Percentiles rank a stretch among this genome's conserved stretches.
Conservation (phyloP, 2,329 filamentous ascomycete genomes). For the Colletotrichum sp. region DNA sequence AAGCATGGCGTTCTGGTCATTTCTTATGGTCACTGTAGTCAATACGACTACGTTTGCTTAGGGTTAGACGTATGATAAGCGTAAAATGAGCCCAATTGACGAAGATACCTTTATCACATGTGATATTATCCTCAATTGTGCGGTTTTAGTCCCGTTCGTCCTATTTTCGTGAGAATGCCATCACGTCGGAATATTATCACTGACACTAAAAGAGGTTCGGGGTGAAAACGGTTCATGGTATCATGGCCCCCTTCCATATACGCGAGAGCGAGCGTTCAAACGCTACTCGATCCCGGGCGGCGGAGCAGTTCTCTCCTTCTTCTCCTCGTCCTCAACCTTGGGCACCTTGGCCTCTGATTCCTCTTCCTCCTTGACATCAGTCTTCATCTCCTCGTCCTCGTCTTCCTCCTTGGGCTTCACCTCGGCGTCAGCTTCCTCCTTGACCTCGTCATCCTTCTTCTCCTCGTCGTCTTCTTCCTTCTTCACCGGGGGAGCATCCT, state of each 20-base stretch:
- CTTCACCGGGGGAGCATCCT: slow-evolving; percentile 9
- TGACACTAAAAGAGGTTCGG: background rate
- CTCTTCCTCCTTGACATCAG: background rate
- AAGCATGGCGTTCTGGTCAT: background rate
- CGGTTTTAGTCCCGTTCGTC: background rate
- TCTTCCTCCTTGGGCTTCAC: background rate
- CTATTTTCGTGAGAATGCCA: background rate
- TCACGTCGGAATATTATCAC: background rate
- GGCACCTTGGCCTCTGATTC: background rate
- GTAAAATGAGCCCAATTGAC: background rate
- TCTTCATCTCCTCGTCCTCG: slow-evolving; percentile 3
- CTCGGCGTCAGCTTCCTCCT: background rate
- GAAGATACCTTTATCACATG: background rate
- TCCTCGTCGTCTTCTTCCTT: slow-evolving; percentile 24
- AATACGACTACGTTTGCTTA: too few species aligned
- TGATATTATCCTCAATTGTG: background rate
- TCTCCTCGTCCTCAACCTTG: background rate
- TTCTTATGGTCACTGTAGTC: background rate
- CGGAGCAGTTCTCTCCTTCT: background rate
- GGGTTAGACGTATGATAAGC: background rate
- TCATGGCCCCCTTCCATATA: background rate
- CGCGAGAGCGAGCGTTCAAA: background rate
- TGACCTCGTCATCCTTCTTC: slow-evolving; percentile 23
- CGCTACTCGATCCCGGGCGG: background rate
- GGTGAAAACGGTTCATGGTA: slow-evolving; percentile 13